Conservation (phyloP, 352 stramenopile genomes). For the Phytophthora sansomeana region DNA sequence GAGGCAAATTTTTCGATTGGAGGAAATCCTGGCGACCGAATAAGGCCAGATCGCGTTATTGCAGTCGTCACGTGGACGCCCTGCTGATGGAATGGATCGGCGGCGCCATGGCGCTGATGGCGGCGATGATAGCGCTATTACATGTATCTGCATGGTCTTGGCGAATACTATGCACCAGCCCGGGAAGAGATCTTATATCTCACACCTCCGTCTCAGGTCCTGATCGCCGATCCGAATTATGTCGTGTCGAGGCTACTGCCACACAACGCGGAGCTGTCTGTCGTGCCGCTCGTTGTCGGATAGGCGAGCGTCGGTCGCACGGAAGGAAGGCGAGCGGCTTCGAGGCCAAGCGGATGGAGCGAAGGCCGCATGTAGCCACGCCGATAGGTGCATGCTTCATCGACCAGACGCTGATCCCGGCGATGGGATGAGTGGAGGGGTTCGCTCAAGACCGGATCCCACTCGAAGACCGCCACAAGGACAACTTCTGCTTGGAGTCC, state of each 20-base stretch:
- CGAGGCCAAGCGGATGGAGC: too few species aligned
- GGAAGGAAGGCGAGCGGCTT: background rate
- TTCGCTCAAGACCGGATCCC: background rate
- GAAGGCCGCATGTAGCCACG: background rate
- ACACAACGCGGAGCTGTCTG: background rate
- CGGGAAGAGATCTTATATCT: background rate
- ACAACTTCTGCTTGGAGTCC: too few species aligned
- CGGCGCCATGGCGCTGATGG: background rate
- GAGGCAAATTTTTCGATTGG: conserved; percentile 25
- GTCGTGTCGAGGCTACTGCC: background rate
- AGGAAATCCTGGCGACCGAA: conserved; percentile 28
- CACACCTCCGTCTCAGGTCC: background rate
- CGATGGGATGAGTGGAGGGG: background rate
- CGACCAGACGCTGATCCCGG: background rate
- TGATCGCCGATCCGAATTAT: background rate
- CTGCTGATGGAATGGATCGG: conserved; percentile 14
- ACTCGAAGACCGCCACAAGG: background rate
- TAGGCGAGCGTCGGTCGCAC: background rate
- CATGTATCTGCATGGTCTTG: background rate
- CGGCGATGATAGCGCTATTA: background rate
- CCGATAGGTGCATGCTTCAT: background rate
- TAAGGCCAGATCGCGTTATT: conserved; percentile 26
- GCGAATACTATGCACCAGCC: background rate
- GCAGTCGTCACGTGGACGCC: conserved; percentile 1
- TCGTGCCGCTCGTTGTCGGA: conserved; percentile 1